Evolutionary conservation across 2,329 filamentous ascomycete genomes (phyloP).

Genomic region (Tympanopsis confertula): DNA sequence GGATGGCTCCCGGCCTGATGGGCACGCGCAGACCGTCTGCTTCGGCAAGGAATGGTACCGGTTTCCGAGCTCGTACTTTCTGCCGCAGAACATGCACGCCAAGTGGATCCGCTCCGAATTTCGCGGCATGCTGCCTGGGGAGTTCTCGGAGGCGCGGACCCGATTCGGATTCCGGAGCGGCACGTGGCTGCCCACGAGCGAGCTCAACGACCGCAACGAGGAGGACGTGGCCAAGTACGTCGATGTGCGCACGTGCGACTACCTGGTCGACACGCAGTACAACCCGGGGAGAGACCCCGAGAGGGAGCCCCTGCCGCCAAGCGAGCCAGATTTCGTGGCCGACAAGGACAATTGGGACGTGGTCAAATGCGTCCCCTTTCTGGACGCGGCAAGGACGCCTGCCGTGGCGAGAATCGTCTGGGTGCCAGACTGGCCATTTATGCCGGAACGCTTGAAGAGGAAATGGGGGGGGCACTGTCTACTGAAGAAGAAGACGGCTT

Average conservation of each 20-base stretch:
- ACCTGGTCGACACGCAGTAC: slow-evolving; percentile 76
- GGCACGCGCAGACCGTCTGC: slow-evolving; percentile 62
- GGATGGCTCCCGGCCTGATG: slow-evolving; percentile 36
- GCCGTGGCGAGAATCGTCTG: slow-evolving; percentile 68
- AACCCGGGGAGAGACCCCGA: slow-evolving; percentile 29
- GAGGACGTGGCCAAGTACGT: slow-evolving; percentile 83
- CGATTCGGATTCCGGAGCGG: slow-evolving; percentile 68
- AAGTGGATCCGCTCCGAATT: slow-evolving; percentile 92
- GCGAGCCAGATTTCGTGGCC: slow-evolving; percentile 71
- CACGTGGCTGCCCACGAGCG: slow-evolving; percentile 72
- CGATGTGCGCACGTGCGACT: slow-evolving; percentile 60
- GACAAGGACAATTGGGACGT: slow-evolving; percentile 68
- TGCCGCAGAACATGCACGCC: slow-evolving; percentile 70
- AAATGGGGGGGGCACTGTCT: slow-evolving; percentile 87
- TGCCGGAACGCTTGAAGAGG: slow-evolving; percentile 60
- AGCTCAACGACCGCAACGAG: slow-evolving; percentile 84
- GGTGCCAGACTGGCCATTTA: slow-evolving; percentile 59
- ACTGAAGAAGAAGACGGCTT: slow-evolving; percentile 28
- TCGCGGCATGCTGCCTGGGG: slow-evolving; percentile 74
- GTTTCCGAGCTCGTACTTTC: slow-evolving; percentile 84
- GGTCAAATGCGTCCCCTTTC: slow-evolving; percentile 64
- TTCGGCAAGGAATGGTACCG: slow-evolving; percentile 97
- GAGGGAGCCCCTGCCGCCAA: slow-evolving; percentile 34
- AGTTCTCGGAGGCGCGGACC: slow-evolving; percentile 65
- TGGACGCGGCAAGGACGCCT: slow-evolving; percentile 68